A percentile compares a stretch with the other conserved stretches of the same genome.
Conservation (phyloP, 495 filamentous ascomycete genomes). For the Penicillium bialowiezense region DNA sequence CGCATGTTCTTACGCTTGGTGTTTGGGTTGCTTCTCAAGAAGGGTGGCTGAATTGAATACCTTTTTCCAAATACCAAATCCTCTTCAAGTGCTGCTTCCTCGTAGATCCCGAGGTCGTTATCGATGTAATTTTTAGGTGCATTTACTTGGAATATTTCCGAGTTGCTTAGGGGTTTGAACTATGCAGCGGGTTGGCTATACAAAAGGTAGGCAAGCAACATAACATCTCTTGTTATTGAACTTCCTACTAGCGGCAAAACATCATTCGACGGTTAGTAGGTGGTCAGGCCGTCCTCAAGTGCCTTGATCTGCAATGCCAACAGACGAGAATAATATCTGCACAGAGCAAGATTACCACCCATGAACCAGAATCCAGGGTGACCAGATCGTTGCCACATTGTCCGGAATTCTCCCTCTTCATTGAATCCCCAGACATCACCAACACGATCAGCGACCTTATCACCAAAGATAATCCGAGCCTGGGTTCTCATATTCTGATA, state of each 20-base stretch:
- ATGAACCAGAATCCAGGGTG: constrained; percentile 83
- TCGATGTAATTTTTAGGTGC: no score
- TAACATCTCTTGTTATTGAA: background rate
- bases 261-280: background rate
- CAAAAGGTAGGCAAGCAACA: no score
- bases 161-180: no score
- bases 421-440: constrained; percentile 77
- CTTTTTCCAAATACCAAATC: background rate
- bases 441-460: constrained; percentile 62
- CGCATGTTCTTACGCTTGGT: constrained; percentile 32
- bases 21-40: constrained; percentile 34
- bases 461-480: constrained; percentile 62
- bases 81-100: background rate
- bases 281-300: constrained; percentile 50
- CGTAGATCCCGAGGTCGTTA: no score
- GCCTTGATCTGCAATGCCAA: constrained; percentile 78
- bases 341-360: constrained; percentile 75
- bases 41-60: constrained; percentile 30
- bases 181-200: no score
- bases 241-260: constrained; percentile 8
- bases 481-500: constrained; percentile 75
- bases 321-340: constrained; percentile 67
- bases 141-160: no score
- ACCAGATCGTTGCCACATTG: constrained; percentile 68
- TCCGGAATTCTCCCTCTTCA: constrained; percentile 69